phyloP scores from a whole-genome alignment of 2,329 filamentous ascomycete species.

The Colletotrichum cereale region DNA sequence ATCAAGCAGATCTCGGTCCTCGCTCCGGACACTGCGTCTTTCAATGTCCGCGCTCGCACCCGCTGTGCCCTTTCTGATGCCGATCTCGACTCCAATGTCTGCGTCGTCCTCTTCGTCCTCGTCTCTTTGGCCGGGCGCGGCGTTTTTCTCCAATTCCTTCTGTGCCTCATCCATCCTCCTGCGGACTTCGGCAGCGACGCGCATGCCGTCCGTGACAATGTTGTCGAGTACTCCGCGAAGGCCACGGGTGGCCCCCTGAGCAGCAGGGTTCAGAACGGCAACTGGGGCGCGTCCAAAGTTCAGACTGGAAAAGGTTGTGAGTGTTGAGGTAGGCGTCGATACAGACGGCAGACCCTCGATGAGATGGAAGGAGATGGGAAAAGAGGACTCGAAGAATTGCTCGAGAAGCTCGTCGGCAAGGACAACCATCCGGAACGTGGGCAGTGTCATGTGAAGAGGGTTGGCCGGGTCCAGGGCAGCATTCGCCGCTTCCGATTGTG shows the following conservation, averaged over 20 bases:
- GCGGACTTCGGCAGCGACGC: conserved; percentile 91
- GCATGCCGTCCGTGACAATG: conserved; percentile 97
- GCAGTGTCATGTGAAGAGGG: conserved; percentile 93
- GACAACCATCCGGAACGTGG: conserved; percentile 98
- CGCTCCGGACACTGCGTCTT: conserved; percentile 72
- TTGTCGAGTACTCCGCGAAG: conserved; percentile 95
- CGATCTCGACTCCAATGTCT: conserved; percentile 59
- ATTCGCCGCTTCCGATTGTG: conserved; percentile 84
- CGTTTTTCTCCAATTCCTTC: conserved; percentile 88
- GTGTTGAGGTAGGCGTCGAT: conserved; percentile 65
- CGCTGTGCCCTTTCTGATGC: conserved; percentile 52
- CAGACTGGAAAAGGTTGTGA: conserved; percentile 87
- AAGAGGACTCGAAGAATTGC: conserved; percentile 97
- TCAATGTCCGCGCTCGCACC: conserved; percentile 68
- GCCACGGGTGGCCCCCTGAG: conserved; percentile 76
- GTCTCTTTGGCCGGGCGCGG: conserved; percentile 71
- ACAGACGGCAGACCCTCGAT: conserved; percentile 69
- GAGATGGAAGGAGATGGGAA: conserved; percentile 92
- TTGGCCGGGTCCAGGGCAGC: conserved; percentile 92
- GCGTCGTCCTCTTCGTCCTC: conserved; percentile 79
- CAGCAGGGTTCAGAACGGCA: conserved; percentile 53
- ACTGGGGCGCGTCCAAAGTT: conserved; percentile 64
- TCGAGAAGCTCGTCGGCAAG: conserved; percentile 95
- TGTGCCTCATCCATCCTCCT: conserved; percentile 96
- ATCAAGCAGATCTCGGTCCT: conserved; percentile 78